Evolutionary conservation across 345 rosid species (phyloP).

Genomic region (Durio zibethinus): DNA sequence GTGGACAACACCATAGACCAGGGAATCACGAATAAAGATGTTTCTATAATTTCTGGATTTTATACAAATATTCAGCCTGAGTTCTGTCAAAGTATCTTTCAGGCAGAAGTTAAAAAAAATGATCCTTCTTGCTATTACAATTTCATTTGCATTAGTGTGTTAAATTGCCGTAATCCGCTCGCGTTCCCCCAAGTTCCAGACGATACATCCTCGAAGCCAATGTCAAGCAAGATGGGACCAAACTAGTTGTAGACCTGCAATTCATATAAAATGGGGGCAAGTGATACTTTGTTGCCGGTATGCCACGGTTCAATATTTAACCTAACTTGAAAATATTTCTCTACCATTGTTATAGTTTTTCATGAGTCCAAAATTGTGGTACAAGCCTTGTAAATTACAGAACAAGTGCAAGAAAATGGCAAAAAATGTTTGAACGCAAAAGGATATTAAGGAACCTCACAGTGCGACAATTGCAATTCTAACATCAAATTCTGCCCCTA

Average conservation of each 20-base stretch:
- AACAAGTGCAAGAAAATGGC: not conserved
- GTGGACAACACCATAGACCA: not conserved
- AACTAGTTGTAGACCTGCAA: slow-evolving; percentile 47
- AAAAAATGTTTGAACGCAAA: not conserved
- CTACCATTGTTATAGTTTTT: not conserved
- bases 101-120: not conserved
- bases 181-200: slow-evolving; percentile 65
- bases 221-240: slow-evolving; percentile 51
- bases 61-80: not conserved
- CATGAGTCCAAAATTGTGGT: not conserved
- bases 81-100: not conserved
- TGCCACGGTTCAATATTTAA: slow-evolving; percentile 8
- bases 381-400: slow-evolving; percentile 31
- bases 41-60: not conserved
- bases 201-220: slow-evolving; percentile 36
- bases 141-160: slow-evolving; percentile 51
- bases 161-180: slow-evolving; percentile 86
- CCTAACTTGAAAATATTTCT: not conserved
- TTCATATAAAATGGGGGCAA: not conserved
- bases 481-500: not conserved
- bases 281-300: not conserved
- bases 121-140: slow-evolving; percentile 1
- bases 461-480: not conserved
- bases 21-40: not conserved
- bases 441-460: not conserved